Evolutionary conservation across 2,329 filamentous ascomycete genomes (phyloP).

Genomic region (Monilinia polystroma): DNA sequence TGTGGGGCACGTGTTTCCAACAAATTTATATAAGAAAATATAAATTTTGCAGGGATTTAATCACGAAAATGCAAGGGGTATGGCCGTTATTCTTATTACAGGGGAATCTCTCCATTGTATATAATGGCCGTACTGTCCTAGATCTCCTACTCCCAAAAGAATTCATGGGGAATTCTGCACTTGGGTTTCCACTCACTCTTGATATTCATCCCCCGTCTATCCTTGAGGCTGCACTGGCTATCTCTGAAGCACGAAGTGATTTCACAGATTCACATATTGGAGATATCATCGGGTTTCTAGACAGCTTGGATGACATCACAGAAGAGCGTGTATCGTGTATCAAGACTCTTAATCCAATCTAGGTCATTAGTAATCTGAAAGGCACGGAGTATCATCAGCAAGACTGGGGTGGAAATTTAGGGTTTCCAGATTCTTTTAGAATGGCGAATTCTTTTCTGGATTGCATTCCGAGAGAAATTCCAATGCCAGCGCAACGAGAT

Average conservation of each 20-base stretch:
- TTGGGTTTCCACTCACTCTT: slow-evolving; percentile 11
- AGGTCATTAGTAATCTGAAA: slow-evolving; percentile 18
- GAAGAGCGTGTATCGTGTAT: slow-evolving; percentile 8
- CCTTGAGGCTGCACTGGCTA: slow-evolving; percentile 7
- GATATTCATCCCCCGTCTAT: slow-evolving; percentile 11
- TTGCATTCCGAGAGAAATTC: slow-evolving; percentile 3
- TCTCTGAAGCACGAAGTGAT: slow-evolving; percentile 8
- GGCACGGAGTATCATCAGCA: slow-evolving; percentile 5
- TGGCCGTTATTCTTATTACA: not conserved
- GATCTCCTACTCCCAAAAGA: slow-evolving; percentile 7
- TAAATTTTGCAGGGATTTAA: no score
- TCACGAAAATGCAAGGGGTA: no score
- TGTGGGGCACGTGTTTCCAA: no score
- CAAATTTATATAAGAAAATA: no score
- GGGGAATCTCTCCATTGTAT: slow-evolving; percentile 10
- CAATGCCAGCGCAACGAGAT: slow-evolving; percentile 5
- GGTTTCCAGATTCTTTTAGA: slow-evolving; percentile 1
- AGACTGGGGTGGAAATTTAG: slow-evolving; percentile 15
- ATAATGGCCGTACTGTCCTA: not conserved
- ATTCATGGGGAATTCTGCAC: slow-evolving; percentile 10
- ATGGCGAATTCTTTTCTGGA: slow-evolving; percentile 7
- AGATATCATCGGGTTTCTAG: slow-evolving; percentile 4
- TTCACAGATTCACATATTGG: slow-evolving; percentile 10
- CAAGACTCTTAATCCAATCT: slow-evolving; percentile 11
- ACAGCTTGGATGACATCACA: slow-evolving; percentile 12